phyloP scores from a whole-genome alignment of 345 rosid genomes.

The Rhodomyrtus tomentosa region DNA sequence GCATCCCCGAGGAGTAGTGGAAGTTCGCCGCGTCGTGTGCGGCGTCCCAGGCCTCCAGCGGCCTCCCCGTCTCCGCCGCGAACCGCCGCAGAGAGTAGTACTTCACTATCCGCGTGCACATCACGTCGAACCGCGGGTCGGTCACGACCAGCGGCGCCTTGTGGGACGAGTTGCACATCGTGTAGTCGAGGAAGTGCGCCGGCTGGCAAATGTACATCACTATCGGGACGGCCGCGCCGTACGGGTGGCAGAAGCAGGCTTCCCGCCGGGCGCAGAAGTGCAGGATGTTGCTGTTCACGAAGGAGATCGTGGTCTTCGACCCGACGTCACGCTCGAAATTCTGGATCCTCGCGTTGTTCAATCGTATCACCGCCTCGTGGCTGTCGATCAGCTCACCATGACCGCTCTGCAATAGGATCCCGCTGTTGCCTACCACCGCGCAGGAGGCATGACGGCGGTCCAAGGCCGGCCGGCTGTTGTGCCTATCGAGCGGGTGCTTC shows the following conservation, averaged over 20 bases:
- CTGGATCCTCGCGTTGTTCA: conserved; percentile 73
- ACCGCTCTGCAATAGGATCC: conserved; percentile 46
- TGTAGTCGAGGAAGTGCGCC: conserved; percentile 70
- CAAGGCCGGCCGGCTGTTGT: conserved; percentile 17
- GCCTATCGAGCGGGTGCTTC: conserved; percentile 47
- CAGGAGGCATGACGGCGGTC: conserved; percentile 49
- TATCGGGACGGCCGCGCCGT: conserved; percentile 52
- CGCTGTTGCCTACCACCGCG: conserved; percentile 93
- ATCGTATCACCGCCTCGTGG: conserved; percentile 74
- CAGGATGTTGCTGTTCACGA: conserved; percentile 79
- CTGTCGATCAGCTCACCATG: conserved; percentile 58
- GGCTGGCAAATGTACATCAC: conserved; percentile 87
- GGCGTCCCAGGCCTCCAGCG: conserved; percentile 51
- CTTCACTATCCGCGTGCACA: conserved; percentile 72
- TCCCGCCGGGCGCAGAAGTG: conserved; percentile 58
- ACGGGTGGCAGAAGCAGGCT: conserved; percentile 76
- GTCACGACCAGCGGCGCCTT: conserved; percentile 54
- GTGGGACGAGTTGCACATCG: conserved; percentile 46
- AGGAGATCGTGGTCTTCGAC: conserved; percentile 58
- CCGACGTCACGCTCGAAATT: conserved; percentile 51
- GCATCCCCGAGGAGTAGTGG: conserved; percentile 93
- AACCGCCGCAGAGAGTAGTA: conserved; percentile 70
- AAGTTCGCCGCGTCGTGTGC: conserved; percentile 66
- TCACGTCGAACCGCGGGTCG: conserved; percentile 69
- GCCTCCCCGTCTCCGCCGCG: conserved; percentile 29